phyloP scores from a whole-genome alignment of 2,329 filamentous ascomycete genomes.

The Leptographium galeiforme region DNA sequence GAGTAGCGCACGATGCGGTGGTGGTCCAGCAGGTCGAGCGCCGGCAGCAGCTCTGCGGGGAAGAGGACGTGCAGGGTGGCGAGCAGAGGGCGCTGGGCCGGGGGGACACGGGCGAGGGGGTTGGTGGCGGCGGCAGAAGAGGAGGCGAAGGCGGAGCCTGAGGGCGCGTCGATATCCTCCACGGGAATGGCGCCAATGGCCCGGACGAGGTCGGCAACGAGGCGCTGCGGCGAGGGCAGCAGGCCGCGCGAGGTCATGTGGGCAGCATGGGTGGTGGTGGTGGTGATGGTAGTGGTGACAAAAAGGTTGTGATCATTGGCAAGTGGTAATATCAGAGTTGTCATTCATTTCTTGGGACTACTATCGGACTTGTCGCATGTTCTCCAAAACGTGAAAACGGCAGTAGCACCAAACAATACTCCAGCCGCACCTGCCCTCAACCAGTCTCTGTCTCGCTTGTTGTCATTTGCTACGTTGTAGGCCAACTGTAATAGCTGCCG shows the following conservation, averaged over 20 bases:
- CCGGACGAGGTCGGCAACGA: conserved; percentile 36
- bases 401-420: too few relatives aligned
- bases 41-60: conserved; percentile 66
- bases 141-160: neutral
- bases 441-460: too few relatives aligned
- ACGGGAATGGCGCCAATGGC: conserved; percentile 19
- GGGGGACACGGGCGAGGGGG: conserved; percentile 19
- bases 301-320: too few relatives aligned
- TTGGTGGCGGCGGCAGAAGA: neutral
- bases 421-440: too few relatives aligned
- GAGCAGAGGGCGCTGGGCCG: conserved; percentile 41
- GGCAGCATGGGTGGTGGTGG: neutral
- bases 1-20: conserved; percentile 48
- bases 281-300: too few relatives aligned
- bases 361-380: too few relatives aligned
- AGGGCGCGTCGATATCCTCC: neutral
- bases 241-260: conserved; percentile 12
- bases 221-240: conserved; percentile 25
- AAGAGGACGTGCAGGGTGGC: conserved; percentile 76
- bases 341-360: too few relatives aligned
- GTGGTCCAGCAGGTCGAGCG: conserved; percentile 77
- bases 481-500: too few relatives aligned
- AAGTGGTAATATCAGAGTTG: too few relatives aligned
- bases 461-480: too few relatives aligned
- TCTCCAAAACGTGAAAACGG: too few relatives aligned